These are phyloP conservation scores for Cladophialophora bantiana DNA, from an alignment of 2,329 filamentous ascomycete species.

Conservation along the genomic window DNA sequence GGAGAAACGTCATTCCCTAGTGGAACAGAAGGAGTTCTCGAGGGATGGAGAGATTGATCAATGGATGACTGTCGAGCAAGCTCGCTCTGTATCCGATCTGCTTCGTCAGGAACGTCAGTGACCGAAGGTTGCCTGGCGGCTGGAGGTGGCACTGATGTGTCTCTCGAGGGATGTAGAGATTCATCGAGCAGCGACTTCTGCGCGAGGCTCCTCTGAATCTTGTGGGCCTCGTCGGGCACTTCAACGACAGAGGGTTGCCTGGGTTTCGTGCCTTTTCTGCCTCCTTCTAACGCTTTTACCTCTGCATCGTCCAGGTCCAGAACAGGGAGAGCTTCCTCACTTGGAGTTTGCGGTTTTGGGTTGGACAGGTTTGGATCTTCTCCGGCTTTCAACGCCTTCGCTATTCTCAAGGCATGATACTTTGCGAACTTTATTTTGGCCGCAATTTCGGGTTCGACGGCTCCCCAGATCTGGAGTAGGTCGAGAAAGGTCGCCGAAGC, in stretches of 20 bases:
- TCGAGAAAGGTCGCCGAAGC: constrained; percentile 93
- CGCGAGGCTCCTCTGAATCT: constrained; percentile 53
- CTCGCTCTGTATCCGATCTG: constrained; percentile 54
- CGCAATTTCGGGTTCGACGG: constrained; percentile 74
- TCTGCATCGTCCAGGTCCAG: constrained; percentile 72
- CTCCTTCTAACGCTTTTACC: constrained; percentile 61
- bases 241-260: constrained; percentile 66
- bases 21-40: constrained; percentile 28
- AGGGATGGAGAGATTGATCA: constrained; percentile 59
- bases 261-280: constrained; percentile 51
- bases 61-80: constrained; percentile 57
- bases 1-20: constrained; percentile 38
- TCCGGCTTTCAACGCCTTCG: constrained; percentile 87
- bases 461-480: constrained; percentile 82
- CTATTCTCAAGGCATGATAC: constrained; percentile 90
- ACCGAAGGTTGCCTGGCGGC: constrained; percentile 58
- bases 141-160: constrained; percentile 49
- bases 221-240: constrained; percentile 63
- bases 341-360: constrained; percentile 66
- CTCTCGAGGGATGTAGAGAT: constrained; percentile 58
- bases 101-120: constrained; percentile 66
- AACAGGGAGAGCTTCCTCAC: constrained; percentile 53
- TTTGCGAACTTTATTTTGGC: constrained; percentile 96
- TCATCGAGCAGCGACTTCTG: constrained; percentile 58
- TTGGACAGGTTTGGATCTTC: constrained; percentile 93